Percentiles rank a stretch among this genome's conserved stretches.
These are phyloP conservation scores for Vitis riparia DNA, from an alignment of 164 flowering plant genomes.

Conservation along the genomic window DNA sequence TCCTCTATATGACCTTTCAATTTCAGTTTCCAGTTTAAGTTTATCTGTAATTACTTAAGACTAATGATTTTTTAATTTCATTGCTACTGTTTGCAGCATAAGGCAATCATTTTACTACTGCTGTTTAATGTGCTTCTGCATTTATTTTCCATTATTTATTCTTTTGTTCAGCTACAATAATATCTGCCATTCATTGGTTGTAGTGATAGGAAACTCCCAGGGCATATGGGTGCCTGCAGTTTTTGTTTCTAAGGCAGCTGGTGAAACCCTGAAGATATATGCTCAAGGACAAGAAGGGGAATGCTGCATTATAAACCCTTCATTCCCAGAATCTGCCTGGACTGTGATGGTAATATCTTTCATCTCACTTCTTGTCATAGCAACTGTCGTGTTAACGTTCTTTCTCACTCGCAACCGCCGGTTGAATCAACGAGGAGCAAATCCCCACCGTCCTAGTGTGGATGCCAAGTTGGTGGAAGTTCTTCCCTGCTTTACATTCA, in stretches of 20 bases:
- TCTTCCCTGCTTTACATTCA: slow-evolving; percentile 37
- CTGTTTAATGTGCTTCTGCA: neutral
- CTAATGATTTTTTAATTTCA: too few relatives aligned
- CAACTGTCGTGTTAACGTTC: slow-evolving; percentile 32
- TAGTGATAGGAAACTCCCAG: slow-evolving; percentile 51
- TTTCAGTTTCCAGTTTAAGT: too few relatives aligned
- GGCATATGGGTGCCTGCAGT: slow-evolving; percentile 50
- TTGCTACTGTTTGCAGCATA: too few relatives aligned
- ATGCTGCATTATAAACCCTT: slow-evolving; percentile 44
- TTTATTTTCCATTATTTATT: neutral
- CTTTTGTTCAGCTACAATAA: neutral
- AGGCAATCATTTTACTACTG: too few relatives aligned
- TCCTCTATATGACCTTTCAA: too few relatives aligned
- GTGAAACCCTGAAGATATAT: slow-evolving; percentile 42
- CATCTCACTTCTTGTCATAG: slow-evolving; percentile 44
- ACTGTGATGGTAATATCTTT: slow-evolving; percentile 53
- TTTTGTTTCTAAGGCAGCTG: slow-evolving; percentile 54
- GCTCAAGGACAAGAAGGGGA: slow-evolving; percentile 41
- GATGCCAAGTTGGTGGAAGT: slow-evolving; percentile 32
- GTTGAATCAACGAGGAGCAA: slow-evolving; percentile 19
- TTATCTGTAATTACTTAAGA: too few relatives aligned
- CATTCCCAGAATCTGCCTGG: slow-evolving; percentile 39
- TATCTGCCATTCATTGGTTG: slow-evolving; percentile 2
- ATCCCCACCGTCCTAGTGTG: slow-evolving; percentile 18
- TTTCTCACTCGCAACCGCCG: slow-evolving; percentile 34